Conservation (phyloP, 2,329 filamentous ascomycete species). For the Didymella glomerata region DNA sequence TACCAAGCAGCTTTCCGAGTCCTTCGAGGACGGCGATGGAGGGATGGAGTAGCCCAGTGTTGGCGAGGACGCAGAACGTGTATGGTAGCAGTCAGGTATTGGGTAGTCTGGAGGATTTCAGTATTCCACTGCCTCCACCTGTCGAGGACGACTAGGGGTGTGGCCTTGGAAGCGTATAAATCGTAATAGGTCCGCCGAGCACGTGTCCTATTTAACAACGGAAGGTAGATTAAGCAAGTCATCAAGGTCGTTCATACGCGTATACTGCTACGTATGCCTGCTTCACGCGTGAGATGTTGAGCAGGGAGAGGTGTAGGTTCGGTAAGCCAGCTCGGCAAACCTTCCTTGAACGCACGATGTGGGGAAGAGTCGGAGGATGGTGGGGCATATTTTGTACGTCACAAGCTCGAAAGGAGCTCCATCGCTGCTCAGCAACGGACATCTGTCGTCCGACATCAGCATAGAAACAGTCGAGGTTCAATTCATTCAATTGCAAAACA, state of each 20-base stretch:
- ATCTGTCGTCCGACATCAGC: constrained; percentile 18
- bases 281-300: background rate
- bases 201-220: background rate
- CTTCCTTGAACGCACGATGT: background rate
- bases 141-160: constrained; percentile 17
- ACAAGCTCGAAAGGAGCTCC: constrained; percentile 9
- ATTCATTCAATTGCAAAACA: constrained; percentile 2
- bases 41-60: constrained; percentile 40
- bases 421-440: constrained; percentile 16
- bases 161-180: background rate
- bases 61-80: constrained; percentile 21
- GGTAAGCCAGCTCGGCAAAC: constrained; percentile 11
- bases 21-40: constrained; percentile 31
- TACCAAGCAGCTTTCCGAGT: constrained; percentile 48
- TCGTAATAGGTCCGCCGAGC: background rate
- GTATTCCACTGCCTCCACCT: constrained; percentile 45
- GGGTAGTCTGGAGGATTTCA: constrained; percentile 44
- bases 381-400: constrained; percentile 16
- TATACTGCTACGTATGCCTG: background rate
- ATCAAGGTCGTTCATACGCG: background rate
- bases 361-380: constrained; percentile 1
- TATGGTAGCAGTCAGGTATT: constrained; percentile 27
- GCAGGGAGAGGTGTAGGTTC: background rate
- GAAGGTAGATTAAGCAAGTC: no score
- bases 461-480: constrained; percentile 13